These are phyloP conservation scores for Sambucus nigra DNA, from an alignment of 129 eudicot species.

Conservation along the genomic window DNA sequence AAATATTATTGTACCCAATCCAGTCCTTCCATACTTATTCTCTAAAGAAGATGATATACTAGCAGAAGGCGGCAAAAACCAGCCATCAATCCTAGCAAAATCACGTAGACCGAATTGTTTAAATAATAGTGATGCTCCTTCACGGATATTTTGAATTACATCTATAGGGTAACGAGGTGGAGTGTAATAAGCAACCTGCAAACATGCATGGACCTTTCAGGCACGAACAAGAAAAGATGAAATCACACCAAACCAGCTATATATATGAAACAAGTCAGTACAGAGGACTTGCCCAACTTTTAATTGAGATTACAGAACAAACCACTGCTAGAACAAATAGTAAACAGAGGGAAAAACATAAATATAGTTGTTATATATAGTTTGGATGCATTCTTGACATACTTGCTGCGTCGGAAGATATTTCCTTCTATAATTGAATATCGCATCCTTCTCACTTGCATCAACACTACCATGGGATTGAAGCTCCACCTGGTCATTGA, in stretches of 20 bases:
- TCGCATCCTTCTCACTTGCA: conserved; percentile 69
- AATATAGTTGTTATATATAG: conserved; percentile 4
- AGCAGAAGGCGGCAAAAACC: conserved; percentile 70
- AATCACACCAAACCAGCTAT: neutral
- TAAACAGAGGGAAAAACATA: neutral
- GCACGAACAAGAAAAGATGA: neutral
- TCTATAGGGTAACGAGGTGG: conserved; percentile 87
- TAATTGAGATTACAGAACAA: too few relatives aligned
- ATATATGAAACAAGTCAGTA: neutral
- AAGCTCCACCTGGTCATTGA: conserved; percentile 70
- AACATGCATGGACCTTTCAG: neutral
- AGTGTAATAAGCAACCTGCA: conserved; percentile 89
- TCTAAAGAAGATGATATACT: conserved; percentile 24
- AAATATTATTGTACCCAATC: conserved; percentile 56
- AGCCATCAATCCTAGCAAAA: conserved; percentile 96
- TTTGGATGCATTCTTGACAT: neutral
- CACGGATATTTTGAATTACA: conserved; percentile 51
- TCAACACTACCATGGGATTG: conserved; percentile 50
- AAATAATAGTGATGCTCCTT: conserved; percentile 80
- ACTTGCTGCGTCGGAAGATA: conserved; percentile 97
- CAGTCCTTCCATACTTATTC: conserved; percentile 51
- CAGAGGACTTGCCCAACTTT: neutral
- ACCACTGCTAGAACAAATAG: neutral
- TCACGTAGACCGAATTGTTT: conserved; percentile 66
- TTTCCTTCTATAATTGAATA: conserved; percentile 74